Conservation (phyloP, 2,329 filamentous ascomycete species). For the Exutisphaerella laricina region DNA sequence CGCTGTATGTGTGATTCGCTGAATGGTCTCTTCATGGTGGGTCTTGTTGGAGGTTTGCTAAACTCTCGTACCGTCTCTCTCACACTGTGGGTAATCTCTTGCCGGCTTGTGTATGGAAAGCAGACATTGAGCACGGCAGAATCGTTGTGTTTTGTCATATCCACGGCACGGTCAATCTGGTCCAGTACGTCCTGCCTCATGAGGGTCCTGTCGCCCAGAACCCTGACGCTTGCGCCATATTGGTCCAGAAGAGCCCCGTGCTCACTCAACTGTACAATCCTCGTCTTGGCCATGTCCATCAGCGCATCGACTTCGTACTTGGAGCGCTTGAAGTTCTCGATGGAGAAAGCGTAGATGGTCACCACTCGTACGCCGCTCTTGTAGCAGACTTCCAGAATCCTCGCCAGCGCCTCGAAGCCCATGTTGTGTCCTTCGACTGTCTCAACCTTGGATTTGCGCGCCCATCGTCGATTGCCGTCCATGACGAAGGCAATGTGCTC, state of each 20-base stretch:
- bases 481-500: constrained; percentile 99
- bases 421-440: constrained; percentile 93
- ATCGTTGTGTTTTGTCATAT: constrained; percentile 81
- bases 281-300: constrained; percentile 97
- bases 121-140: constrained; percentile 81
- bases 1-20: constrained; percentile 82
- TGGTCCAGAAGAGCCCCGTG: constrained; percentile 90
- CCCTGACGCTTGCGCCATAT: constrained; percentile 80
- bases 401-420: constrained; percentile 89
- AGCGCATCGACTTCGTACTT: constrained; percentile 94
- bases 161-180: constrained; percentile 78
- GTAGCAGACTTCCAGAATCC: constrained; percentile 97
- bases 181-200: constrained; percentile 83
- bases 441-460: constrained; percentile 84
- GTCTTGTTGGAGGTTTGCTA: constrained; percentile 53
- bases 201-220: constrained; percentile 78
- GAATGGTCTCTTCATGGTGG: constrained; percentile 59
- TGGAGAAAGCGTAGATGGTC: constrained; percentile 96
- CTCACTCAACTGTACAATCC: constrained; percentile 83
- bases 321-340: constrained; percentile 97
- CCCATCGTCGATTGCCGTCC: constrained; percentile 95
- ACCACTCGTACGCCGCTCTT: constrained; percentile 95
- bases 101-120: constrained; percentile 93
- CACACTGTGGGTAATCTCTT: constrained; percentile 90
- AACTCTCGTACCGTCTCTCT: constrained; percentile 83